Evolutionary conservation across 2,329 filamentous ascomycete genomes (phyloP).

Genomic region (Exophiala mesophila): DNA sequence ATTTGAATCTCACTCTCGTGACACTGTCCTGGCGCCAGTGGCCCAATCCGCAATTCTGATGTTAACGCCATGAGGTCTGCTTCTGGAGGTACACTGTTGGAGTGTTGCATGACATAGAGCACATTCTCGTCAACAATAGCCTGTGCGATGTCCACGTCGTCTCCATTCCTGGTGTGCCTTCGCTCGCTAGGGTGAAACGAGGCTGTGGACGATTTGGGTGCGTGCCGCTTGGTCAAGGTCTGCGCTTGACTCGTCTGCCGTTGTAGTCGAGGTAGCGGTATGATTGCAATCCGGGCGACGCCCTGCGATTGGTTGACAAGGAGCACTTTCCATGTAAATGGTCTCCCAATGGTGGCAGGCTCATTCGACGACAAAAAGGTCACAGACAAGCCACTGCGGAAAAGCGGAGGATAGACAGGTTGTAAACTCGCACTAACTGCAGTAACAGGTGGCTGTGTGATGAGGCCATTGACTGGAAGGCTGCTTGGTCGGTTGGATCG

Average conservation of each 20-base stretch:
- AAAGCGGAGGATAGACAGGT: constrained; percentile 4
- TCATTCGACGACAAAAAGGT: constrained; percentile 51
- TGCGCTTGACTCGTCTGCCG: constrained; percentile 29
- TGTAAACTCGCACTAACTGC: constrained; percentile 16
- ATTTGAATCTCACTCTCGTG: constrained; percentile 52
- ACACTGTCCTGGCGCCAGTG: constrained; percentile 34
- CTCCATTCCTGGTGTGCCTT: constrained; percentile 16
- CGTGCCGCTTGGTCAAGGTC: constrained; percentile 34
- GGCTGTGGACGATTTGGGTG: constrained; percentile 42
- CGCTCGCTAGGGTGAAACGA: constrained; percentile 31
- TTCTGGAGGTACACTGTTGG: constrained; percentile 42
- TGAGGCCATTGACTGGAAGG: constrained; percentile 31
- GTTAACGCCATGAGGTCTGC: constrained; percentile 53
- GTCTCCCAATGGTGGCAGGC: constrained; percentile 45
- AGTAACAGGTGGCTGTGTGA: constrained; percentile 10
- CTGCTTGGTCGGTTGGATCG: constrained; percentile 42
- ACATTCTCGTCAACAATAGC: constrained; percentile 55
- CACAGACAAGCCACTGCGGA: constrained; percentile 41
- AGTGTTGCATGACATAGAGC: constrained; percentile 49
- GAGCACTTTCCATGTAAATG: constrained; percentile 54
- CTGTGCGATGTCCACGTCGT: constrained; percentile 38
- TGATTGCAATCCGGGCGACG: constrained; percentile 50
- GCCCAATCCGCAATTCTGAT: constrained; percentile 51
- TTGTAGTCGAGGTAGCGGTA: constrained; percentile 42
- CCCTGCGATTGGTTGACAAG: constrained; percentile 55